Evolutionary conservation across 345 rosid genomes (phyloP).

Genomic region (Stellera chamaejasme): DNA sequence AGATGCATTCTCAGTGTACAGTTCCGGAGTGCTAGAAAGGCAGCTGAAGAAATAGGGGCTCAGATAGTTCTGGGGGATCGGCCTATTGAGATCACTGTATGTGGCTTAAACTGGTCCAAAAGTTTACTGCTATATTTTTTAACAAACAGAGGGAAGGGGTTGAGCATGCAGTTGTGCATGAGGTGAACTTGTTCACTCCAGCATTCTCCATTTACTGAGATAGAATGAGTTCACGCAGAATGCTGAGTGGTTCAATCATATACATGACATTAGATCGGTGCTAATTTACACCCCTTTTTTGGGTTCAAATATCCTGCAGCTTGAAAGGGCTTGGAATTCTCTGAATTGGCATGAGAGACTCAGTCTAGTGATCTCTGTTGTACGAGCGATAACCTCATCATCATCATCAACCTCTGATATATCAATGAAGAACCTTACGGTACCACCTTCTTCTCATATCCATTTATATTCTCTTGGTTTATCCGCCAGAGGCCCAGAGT

Average conservation of each 20-base stretch:
- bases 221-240: too few species aligned
- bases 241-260: too few species aligned
- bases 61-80: constrained; percentile 86
- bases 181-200: too few species aligned
- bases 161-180: too few species aligned
- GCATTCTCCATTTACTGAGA: too few species aligned
- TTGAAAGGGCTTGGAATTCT: constrained; percentile 78
- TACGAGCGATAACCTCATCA: constrained; percentile 54
- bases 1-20: constrained; percentile 20
- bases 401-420: constrained; percentile 22
- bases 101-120: background rate
- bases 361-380: constrained; percentile 34
- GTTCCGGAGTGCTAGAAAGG: constrained; percentile 83
- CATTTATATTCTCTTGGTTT: background rate
- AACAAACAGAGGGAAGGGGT: too few species aligned
- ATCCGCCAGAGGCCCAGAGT: background rate
- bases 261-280: too few species aligned
- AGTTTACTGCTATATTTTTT: too few species aligned
- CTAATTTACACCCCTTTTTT: too few species aligned
- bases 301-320: constrained; percentile 24
- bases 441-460: background rate
- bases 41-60: constrained; percentile 78
- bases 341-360: constrained; percentile 48
- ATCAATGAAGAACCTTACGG: constrained; percentile 35
- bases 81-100: constrained; percentile 80